Conservation (phyloP, 169 alveolate species). For the Plasmodium cynomolgi region DNA sequence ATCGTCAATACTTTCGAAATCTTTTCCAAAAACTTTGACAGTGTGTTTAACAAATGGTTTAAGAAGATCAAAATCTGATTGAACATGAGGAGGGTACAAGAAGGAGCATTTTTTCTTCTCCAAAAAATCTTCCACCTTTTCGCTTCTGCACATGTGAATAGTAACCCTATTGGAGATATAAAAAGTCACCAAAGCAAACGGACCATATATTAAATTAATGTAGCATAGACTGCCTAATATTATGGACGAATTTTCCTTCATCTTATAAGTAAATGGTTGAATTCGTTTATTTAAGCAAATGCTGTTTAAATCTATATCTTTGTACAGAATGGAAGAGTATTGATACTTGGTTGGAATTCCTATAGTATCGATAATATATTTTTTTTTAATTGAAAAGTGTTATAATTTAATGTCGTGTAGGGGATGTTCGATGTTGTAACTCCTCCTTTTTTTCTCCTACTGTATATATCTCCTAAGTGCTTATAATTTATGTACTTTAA, state of each 20-base stretch:
- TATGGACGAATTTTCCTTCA: conserved; percentile 82
- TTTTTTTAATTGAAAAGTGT: conserved; percentile 87
- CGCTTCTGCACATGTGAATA: conserved; percentile 79
- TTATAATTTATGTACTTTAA: conserved; percentile 85
- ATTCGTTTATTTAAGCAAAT: conserved; percentile 78
- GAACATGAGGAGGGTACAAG: conserved; percentile 78
- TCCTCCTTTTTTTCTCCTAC: conserved; percentile 86
- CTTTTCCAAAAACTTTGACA: conserved; percentile 10
- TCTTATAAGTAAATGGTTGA: conserved; percentile 78
- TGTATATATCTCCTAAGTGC: conserved; percentile 80
- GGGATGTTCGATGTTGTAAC: conserved; percentile 90
- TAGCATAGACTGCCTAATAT: conserved; percentile 83
- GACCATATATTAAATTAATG: conserved; percentile 77
- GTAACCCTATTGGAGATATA: conserved; percentile 80
- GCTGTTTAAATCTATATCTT: conserved; percentile 80
- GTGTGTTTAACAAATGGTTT: conserved; percentile 77
- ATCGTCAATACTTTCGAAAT: conserved; percentile 82
- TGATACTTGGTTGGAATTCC: conserved; percentile 88
- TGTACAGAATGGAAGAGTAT: conserved; percentile 74
- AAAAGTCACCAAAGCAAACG: conserved; percentile 74
- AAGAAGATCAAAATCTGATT: conserved; percentile 55
- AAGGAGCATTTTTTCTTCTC: conserved; percentile 79
- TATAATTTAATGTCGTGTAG: conserved; percentile 88
- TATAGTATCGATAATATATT: conserved; percentile 89
- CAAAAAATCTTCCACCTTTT: conserved; percentile 73